These are phyloP conservation scores for Cladosporium sp. DNA, from an alignment of 2,329 filamentous ascomycete species.

Conservation along the genomic window DNA sequence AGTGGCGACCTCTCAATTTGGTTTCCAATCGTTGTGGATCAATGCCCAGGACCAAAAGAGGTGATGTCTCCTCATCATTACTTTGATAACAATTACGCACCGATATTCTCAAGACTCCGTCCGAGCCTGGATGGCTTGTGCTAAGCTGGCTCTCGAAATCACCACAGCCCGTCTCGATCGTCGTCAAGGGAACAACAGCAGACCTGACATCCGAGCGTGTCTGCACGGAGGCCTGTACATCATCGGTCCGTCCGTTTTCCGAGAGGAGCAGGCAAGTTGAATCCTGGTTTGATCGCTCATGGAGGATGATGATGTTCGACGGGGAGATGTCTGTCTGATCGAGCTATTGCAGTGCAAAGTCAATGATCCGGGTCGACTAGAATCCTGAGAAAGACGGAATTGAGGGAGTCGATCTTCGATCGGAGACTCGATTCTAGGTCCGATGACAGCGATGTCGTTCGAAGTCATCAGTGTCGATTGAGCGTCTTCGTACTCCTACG, in stretches of 20 bases:
- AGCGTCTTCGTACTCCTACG: background rate
- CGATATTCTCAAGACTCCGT: too few relatives aligned
- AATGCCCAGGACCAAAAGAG: too few relatives aligned
- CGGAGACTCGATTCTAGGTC: background rate
- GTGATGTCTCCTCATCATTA: too few relatives aligned
- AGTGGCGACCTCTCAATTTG: too few relatives aligned
- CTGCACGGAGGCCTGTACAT: background rate
- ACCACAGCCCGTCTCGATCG: background rate
- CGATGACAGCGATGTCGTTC: background rate
- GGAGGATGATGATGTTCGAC: background rate
- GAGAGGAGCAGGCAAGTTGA: too few relatives aligned
- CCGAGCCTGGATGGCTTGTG: too few relatives aligned
- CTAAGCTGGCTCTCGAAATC: background rate
- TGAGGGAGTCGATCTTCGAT: background rate
- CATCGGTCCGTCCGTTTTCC: background rate
- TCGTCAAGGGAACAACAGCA: background rate
- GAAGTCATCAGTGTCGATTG: background rate
- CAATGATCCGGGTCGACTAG: background rate
- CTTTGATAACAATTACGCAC: too few relatives aligned
- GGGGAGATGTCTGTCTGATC: background rate
- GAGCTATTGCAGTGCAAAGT: background rate
- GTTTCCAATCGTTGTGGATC: too few relatives aligned
- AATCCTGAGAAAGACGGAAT: background rate
- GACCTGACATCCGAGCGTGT: background rate
- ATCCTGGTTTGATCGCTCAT: background rate